Evolutionary conservation across 2,329 filamentous ascomycete species (phyloP).

Genomic region (Fusarium sarcochroum): DNA sequence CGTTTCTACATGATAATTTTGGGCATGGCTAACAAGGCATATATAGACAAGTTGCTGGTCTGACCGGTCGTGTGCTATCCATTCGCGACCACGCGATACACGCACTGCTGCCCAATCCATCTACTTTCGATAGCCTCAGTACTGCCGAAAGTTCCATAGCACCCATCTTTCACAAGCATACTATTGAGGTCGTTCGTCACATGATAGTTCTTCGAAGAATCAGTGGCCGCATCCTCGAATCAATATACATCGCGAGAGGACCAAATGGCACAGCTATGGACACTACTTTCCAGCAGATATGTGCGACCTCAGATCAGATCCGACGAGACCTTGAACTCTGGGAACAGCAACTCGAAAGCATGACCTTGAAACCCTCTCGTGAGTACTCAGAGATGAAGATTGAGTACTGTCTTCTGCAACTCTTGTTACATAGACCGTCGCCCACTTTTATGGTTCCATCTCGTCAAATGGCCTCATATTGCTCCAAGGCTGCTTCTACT

Average conservation of each 20-base stretch:
- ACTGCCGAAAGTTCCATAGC: background rate
- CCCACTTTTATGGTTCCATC: slow-evolving; percentile 7
- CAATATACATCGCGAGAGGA: slow-evolving; percentile 11
- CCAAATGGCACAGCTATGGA: slow-evolving; percentile 8
- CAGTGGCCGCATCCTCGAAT: slow-evolving; percentile 5
- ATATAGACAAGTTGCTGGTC: background rate
- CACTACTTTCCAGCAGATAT: slow-evolving; percentile 12
- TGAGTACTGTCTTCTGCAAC: slow-evolving; percentile 10
- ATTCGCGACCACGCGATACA: slow-evolving; percentile 7
- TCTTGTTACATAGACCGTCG: background rate
- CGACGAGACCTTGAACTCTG: slow-evolving; percentile 4
- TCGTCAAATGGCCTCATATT: background rate
- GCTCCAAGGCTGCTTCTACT: background rate
- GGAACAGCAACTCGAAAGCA: background rate
- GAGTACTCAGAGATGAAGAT: slow-evolving; percentile 12
- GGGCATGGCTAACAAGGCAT: background rate
- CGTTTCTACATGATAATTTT: accelerated
- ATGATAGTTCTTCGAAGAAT: background rate
- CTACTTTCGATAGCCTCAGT: background rate
- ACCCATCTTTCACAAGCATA: background rate
- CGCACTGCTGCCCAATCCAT: background rate
- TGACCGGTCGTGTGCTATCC: background rate
- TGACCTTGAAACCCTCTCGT: background rate
- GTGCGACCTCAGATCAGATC: background rate
- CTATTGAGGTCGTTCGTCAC: background rate